phyloP scores from a whole-genome alignment of 805 yeast species.

The Candida ascalaphidarum region DNA sequence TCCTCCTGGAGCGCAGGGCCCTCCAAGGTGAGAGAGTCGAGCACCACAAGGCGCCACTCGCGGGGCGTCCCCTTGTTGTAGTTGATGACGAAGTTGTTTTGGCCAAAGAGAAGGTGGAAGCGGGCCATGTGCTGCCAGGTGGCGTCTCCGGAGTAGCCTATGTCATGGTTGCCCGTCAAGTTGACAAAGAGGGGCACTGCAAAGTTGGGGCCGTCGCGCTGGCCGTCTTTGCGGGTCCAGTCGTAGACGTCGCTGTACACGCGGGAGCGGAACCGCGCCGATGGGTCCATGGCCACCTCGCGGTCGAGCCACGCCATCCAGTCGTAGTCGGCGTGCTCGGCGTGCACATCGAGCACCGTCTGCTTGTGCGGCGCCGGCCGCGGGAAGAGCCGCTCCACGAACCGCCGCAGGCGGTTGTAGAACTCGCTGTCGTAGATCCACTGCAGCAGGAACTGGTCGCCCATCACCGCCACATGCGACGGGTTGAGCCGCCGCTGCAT shows the following conservation, averaged over 20 bases:
- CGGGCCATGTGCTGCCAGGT: constrained; percentile 86
- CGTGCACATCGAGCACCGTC: constrained; percentile 39
- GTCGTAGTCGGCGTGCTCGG: constrained; percentile 44
- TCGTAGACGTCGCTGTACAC: constrained; percentile 51
- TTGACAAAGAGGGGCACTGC: constrained; percentile 68
- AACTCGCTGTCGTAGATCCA: constrained; percentile 91
- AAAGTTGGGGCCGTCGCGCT: constrained; percentile 21
- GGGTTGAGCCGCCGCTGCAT: constrained; percentile 64
- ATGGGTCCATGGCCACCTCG: constrained; percentile 31
- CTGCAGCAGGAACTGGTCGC: constrained; percentile 88
- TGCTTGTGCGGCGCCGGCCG: constrained; percentile 43
- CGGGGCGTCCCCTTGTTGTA: constrained; percentile 53
- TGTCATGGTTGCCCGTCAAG: constrained; percentile 91
- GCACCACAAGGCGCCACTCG: constrained; percentile 85
- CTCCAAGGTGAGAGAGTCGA: constrained; percentile 77
- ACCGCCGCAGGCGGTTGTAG: constrained; percentile 68
- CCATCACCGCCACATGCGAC: constrained; percentile 79
- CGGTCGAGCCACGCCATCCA: constrained; percentile 40
- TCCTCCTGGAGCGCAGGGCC: constrained; percentile 82
- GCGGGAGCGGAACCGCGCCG: constrained; percentile 24
- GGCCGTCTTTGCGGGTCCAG: constrained; percentile 42
- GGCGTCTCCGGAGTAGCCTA: constrained; percentile 93
- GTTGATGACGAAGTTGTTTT: constrained; percentile 75
- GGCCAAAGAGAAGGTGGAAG: constrained; percentile 67
- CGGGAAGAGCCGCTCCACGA: constrained; percentile 59